Conservation (phyloP, 192 early-diverging fungal genomes). For the Tieghemiomyces parasiticus region DNA sequence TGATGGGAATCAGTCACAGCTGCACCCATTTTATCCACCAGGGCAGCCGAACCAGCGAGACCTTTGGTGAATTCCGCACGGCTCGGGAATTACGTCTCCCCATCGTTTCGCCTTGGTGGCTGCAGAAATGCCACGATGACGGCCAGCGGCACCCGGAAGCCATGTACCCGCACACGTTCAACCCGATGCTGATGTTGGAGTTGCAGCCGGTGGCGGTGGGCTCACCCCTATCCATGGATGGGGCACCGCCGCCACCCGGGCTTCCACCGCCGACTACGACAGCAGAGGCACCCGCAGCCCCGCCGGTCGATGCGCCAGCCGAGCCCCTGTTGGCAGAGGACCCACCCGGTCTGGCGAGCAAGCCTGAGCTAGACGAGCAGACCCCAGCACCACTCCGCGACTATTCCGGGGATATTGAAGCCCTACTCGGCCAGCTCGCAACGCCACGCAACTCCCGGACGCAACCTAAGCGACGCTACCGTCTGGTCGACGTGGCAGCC, state of each 20-base stretch:
- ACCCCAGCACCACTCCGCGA: neutral
- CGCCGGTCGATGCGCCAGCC: too few relatives aligned
- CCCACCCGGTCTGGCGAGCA: too few relatives aligned
- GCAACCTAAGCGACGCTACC: neutral
- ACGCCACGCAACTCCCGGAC: neutral
- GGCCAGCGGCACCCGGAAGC: constrained; percentile 14
- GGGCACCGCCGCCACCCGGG: too few relatives aligned
- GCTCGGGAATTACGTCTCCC: constrained; percentile 15
- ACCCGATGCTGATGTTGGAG: constrained; percentile 21
- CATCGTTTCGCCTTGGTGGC: constrained; percentile 33
- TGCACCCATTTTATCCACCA: constrained; percentile 29
- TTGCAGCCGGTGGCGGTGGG: constrained; percentile 17
- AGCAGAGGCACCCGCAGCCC: too few relatives aligned
- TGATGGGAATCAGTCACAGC: neutral
- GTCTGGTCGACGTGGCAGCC: neutral
- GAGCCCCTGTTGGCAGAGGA: too few relatives aligned
- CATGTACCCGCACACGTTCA: constrained; percentile 22
- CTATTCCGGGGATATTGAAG: constrained; percentile 1
- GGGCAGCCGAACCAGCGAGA: constrained; percentile 23
- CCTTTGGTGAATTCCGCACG: constrained; percentile 17
- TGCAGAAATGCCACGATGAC: constrained; percentile 23
- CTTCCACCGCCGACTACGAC: too few relatives aligned
- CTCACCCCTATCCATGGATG: too few relatives aligned
- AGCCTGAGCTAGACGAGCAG: too few relatives aligned
- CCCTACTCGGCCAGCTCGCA: neutral